phyloP scores from a whole-genome alignment of 495 filamentous ascomycete species.

The Penicillium simplicissimum region DNA sequence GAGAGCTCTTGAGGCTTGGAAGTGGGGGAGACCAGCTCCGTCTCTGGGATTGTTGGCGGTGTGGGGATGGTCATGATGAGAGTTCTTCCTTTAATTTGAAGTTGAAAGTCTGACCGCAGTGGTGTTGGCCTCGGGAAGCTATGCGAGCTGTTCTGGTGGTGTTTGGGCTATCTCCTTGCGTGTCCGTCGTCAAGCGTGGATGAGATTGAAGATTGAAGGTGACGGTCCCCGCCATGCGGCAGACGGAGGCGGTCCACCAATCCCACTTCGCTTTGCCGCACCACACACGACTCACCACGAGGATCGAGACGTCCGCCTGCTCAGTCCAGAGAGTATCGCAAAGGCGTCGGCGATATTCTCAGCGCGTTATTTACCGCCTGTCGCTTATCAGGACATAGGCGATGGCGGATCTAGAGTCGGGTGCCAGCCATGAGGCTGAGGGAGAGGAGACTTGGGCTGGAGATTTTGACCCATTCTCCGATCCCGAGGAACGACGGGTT shows the following conservation, averaged over 20 bases:
- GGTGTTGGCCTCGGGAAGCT: not conserved
- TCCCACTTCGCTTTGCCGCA: constrained; percentile 21
- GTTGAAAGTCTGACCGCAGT: not conserved
- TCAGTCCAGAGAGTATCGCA: not conserved
- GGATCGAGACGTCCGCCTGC: not conserved
- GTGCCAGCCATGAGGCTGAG: constrained; percentile 22
- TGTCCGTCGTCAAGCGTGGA: not conserved
- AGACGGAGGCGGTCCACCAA: constrained; percentile 21
- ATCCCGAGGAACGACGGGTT: constrained; percentile 74
- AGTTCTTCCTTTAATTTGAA: too few relatives aligned
- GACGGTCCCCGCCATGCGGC: constrained; percentile 18
- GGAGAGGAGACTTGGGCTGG: constrained; percentile 53
- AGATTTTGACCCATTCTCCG: constrained; percentile 61
- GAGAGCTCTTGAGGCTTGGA: constrained; percentile 64
- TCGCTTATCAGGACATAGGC: not conserved
- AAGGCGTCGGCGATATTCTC: not conserved
- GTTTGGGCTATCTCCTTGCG: not conserved
- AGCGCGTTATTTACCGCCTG: not conserved
- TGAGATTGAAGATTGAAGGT: constrained; percentile 13
- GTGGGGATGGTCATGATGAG: constrained; percentile 15
- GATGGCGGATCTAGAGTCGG: constrained; percentile 21
- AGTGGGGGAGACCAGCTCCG: constrained; percentile 28
- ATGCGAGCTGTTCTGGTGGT: not conserved
- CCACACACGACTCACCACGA: constrained; percentile 13
- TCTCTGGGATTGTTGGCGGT: constrained; percentile 14